These are phyloP conservation scores for Apophysomyces trapeziformis DNA, from an alignment of 371 early-diverging fungal genomes.

Conservation along the genomic window DNA sequence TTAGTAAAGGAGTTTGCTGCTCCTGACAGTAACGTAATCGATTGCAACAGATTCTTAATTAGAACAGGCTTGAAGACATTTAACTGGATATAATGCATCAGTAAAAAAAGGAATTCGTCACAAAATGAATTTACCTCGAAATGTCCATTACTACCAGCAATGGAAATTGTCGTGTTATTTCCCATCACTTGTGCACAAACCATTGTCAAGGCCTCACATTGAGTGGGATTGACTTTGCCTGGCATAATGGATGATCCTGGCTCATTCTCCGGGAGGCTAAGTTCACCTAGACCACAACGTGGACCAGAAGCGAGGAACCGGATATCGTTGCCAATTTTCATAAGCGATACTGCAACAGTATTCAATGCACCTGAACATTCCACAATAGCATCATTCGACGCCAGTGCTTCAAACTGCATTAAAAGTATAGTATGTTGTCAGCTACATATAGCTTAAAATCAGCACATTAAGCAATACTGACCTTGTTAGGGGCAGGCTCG, in stretches of 20 bases:
- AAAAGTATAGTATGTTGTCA: neutral
- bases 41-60: constrained; percentile 93
- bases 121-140: constrained; percentile 69
- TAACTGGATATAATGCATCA: constrained; percentile 43
- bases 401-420: constrained; percentile 90
- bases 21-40: constrained; percentile 84
- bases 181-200: constrained; percentile 97
- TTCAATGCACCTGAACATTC: constrained; percentile 93
- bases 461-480: constrained; percentile 15
- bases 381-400: constrained; percentile 96
- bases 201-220: constrained; percentile 98
- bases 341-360: constrained; percentile 91
- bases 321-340: constrained; percentile 98
- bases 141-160: constrained; percentile 94
- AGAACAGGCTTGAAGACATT: constrained; percentile 98
- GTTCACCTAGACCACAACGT: constrained; percentile 95
- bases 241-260: constrained; percentile 99
- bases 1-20: constrained; percentile 85
- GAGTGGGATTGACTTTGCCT: constrained; percentile 96
- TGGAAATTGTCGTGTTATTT: constrained; percentile 87
- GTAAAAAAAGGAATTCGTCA: too few relatives aligned
- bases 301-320: constrained; percentile 95
- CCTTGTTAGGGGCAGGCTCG: constrained; percentile 94
- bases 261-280: constrained; percentile 94
- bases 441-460: neutral